Base-by-base conservation (phyloP, 2,329 filamentous ascomycete species). In the Cadophora gregata region DNA sequence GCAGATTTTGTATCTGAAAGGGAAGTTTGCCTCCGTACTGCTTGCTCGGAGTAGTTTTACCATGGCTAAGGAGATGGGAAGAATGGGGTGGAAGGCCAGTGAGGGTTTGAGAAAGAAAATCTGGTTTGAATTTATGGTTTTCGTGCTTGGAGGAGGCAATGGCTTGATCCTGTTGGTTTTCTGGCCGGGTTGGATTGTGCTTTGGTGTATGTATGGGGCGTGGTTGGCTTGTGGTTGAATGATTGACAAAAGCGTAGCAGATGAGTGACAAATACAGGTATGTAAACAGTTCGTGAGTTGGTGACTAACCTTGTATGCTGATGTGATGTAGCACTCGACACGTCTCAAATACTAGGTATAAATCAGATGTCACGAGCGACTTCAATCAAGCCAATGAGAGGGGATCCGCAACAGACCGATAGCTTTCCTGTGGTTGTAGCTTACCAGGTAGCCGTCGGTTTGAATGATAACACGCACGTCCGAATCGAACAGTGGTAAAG, bases 111-210 rank as follows among this genome's bases (percentile, higher is more conserved):
- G 73, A 51, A 71, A 70, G 24, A 75, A 72, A 59, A 16, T 77
- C 3, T 72, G 65, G 4, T 74, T 67, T 64, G 75, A 77, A 61
- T 65, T 77, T 7, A 70, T 70, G 56, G 62, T 72, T 16, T 76
- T 76, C 51, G 55, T 76, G 27, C 53, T 77, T 1, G 75, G 75
- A 0, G 67, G 69, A 16, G 75, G 75, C 4, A 74, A 75, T 62
- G 59, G 58, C 9, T 9, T 76, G 2, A 50, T 75, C 19, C 45
- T 76, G 14, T 4, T 76, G 3, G n/a, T 76, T 2, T 74, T 77
- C 36, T 77, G 75, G 75, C 75, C 75, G 0, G 75, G 75, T 5
- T 77, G 75, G 75, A 64, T 76, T 25, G 59, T 76, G 19, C 16
- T 75, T 25, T 71, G 68, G n/a, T 66, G 61, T 27, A 19, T 70